Conservation (phyloP, 306 rosid genomes). For the Psophocarpus tetragonolobus region DNA sequence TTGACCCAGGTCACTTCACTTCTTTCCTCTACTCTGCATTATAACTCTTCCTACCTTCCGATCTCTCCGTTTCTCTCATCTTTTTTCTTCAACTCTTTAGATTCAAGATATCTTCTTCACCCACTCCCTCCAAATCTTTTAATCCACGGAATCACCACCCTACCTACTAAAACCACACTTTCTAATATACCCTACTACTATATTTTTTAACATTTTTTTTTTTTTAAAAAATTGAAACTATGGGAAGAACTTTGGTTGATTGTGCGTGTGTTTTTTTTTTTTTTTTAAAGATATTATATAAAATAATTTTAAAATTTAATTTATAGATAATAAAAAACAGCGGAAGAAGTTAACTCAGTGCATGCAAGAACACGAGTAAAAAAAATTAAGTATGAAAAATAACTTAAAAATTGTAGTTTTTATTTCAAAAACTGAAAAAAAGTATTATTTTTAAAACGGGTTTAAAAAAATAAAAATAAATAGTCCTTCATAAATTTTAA, state of each 20-base stretch:
- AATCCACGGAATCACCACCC: neutral
- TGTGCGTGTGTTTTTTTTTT: neutral
- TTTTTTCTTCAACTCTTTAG: neutral
- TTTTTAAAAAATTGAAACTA: neutral
- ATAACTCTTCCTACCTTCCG: neutral
- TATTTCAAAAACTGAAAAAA: neutral
- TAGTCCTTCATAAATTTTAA: neutral
- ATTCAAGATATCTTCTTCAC: neutral
- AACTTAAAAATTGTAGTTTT: neutral
- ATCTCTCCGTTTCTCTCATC: too few species aligned
- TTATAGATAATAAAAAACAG: neutral
- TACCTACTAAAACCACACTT: neutral
- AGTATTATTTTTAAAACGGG: neutral
- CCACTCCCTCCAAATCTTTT: neutral
- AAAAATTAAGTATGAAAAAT: neutral
- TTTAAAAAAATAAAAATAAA: neutral
- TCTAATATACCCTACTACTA: neutral
- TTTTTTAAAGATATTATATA: neutral
- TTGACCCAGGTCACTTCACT: constrained; percentile 48
- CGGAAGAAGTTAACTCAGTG: neutral
- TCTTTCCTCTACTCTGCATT: neutral
- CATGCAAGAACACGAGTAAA: neutral
- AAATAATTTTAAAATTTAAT: neutral
- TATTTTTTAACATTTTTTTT: neutral
- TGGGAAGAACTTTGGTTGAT: neutral